These are phyloP conservation scores for Daedaleopsis sinensis DNA, from an alignment of 768 basidiomycete genomes.

Conservation along the genomic window DNA sequence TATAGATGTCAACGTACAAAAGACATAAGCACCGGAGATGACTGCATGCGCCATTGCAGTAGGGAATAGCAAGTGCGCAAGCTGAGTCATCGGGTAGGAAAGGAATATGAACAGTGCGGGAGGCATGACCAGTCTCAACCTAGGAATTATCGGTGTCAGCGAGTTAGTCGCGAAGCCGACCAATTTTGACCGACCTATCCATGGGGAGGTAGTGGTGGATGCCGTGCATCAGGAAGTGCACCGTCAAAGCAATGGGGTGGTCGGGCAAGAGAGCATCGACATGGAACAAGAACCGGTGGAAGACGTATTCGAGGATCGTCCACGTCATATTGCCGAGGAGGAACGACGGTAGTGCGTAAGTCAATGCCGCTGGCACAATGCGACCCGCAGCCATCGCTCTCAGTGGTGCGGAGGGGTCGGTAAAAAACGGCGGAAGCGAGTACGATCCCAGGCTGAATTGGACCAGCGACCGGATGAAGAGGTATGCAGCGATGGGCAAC, in stretches of 20 bases:
- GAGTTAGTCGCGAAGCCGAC: not conserved
- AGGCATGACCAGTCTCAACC: slow-evolving; percentile 96
- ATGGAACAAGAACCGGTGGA: slow-evolving; percentile 98
- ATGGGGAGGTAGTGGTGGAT: slow-evolving; percentile 98
- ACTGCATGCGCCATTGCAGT: slow-evolving; percentile 86
- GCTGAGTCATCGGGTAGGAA: slow-evolving; percentile 82
- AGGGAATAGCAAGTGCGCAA: slow-evolving; percentile 85
- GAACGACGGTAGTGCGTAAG: slow-evolving; percentile 70
- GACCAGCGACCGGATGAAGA: slow-evolving; percentile 79
- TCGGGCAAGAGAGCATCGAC: slow-evolving; percentile 89
- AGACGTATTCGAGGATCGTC: slow-evolving; percentile 90
- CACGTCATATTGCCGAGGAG: slow-evolving; percentile 86
- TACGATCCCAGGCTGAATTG: slow-evolving; percentile 67
- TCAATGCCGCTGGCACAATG: slow-evolving; percentile 53
- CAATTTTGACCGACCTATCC: slow-evolving; percentile 65
- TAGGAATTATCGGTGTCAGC: slow-evolving; percentile 28
- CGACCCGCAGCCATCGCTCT: slow-evolving; percentile 37
- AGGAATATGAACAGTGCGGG: slow-evolving; percentile 79
- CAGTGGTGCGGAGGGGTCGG: slow-evolving; percentile 58
- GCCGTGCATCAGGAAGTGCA: slow-evolving; percentile 94
- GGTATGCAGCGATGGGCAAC: slow-evolving; percentile 82
- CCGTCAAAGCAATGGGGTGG: slow-evolving; percentile 69
- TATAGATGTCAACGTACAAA: slow-evolving; percentile 53
- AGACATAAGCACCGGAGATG: slow-evolving; percentile 76
- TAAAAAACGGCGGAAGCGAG: slow-evolving; percentile 65